Evolutionary conservation across 192 early-diverging fungal genomes (phyloP), one percentile per base, ranked within the genome.

Genomic region (Mortierella alpina): DNA sequence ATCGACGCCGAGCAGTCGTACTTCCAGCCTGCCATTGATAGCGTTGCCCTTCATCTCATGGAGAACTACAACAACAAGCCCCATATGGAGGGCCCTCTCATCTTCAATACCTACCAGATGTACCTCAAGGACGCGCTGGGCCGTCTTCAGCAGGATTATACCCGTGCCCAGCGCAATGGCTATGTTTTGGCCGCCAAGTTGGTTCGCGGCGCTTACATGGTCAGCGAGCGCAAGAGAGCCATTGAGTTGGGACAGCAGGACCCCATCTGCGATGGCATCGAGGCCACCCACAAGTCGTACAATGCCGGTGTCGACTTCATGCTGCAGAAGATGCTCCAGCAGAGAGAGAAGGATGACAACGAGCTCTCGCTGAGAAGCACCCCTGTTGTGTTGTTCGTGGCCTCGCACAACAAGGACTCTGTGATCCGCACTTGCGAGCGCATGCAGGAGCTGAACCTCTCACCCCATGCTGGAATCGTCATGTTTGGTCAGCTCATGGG

Each of bases 101-200:
- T 97, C 49, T 97, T 90, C 90, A 97, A 97, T 86, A 99, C 97
- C 9, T 95, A 95, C 83, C 97, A 99, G 87, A 96, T 97, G 94
- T 99, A 99, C 84, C 88, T 93, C 50, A 90, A 90, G 70, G 90
- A 89, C 66, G 86, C 91, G 5, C 72, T 85, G 46, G 71, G 72
- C 59, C 88, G 92, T 61, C 83, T 99, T 68, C 66, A 82, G 22
- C 72, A 79, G 64, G 95, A 97, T 83, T 79, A 88, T 49, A 89
- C 86, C 70, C 83, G 88, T 12, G 89, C 94, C 18, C 66, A 88
- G 64, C 87, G 93, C 53, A 85, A 90, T 70, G 91, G 91, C 49
- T 96, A 92, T 84, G 81, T 86, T 20, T 88, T 97, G 78, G 97
- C 91, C 1, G 88, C 89, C 60, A 99, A 99, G 85, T 82, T 99